These are phyloP conservation scores for Encephalitozoon hellem DNA, from an alignment of 371 early-diverging fungal genomes.

Conservation along the genomic window DNA sequence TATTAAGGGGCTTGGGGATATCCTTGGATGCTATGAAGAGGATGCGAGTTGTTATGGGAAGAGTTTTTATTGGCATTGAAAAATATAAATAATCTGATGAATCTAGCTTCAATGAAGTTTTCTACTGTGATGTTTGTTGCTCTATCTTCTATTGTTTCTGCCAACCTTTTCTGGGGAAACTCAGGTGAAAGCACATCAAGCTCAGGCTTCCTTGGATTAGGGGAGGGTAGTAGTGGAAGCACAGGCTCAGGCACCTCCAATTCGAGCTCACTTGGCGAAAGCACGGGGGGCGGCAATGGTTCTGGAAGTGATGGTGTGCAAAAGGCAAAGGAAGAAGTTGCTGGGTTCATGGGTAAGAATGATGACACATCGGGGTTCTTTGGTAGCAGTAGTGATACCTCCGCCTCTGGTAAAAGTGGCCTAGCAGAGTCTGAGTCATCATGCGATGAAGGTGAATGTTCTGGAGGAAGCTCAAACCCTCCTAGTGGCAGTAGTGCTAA, in stretches of 20 bases:
- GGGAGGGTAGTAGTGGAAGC: no score
- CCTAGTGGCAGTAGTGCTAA: not conserved
- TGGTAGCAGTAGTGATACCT: no score
- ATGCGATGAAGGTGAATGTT: no score
- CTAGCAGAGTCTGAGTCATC: not conserved
- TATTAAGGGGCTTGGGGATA: not conserved
- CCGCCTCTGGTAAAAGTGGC: no score
- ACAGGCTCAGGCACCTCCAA: no score
- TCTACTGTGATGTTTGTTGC: not conserved
- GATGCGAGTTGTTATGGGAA: not conserved
- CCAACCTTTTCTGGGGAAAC: not conserved
- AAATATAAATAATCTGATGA: not conserved
- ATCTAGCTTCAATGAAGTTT: not conserved
- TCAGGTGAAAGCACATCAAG: no score
- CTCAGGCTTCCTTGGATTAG: no score
- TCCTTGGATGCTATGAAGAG: not conserved
- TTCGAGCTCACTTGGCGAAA: no score
- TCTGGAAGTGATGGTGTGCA: no score
- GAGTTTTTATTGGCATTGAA: not conserved
- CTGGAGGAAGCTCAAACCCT: not conserved
- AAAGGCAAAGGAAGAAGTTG: no score
- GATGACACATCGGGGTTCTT: not conserved
- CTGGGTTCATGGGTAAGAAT: not conserved
- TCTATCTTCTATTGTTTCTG: not conserved
- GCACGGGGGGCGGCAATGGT: no score